phyloP scores from a whole-genome alignment of 371 early-diverging fungal species.

The Circinella umbellata region DNA sequence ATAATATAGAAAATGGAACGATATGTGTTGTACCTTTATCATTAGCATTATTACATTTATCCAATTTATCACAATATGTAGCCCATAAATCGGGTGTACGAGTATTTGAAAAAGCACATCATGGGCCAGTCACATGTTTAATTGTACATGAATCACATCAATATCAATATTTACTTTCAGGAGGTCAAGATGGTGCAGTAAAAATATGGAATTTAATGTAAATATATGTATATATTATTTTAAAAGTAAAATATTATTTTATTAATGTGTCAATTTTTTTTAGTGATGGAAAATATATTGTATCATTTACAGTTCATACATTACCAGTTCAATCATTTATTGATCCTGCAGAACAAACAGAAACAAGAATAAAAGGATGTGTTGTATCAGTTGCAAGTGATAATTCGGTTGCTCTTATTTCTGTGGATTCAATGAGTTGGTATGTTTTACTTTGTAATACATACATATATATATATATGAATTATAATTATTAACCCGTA shows the following conservation, averaged over 20 bases:
- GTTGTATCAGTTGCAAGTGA: constrained; percentile 74
- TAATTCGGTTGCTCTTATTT: constrained; percentile 72
- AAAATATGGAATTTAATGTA: constrained; percentile 82
- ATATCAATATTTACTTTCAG: constrained; percentile 62
- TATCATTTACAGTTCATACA: constrained; percentile 71
- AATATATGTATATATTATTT: constrained; percentile 13
- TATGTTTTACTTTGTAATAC: constrained; percentile 25
- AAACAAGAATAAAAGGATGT: constrained; percentile 59
- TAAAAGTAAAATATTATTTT: too few species aligned
- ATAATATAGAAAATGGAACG: constrained; percentile 53
- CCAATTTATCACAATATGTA: constrained; percentile 30
- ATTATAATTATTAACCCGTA: background rate
- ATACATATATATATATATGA: too few species aligned
- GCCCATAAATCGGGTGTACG: constrained; percentile 25
- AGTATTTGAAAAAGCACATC: constrained; percentile 52
- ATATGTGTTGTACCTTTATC: constrained; percentile 55
- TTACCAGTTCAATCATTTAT: constrained; percentile 62
- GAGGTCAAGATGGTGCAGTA: constrained; percentile 73
- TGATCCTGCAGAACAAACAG: constrained; percentile 66
- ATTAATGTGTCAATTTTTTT: background rate
- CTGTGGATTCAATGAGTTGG: constrained; percentile 79
- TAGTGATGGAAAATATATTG: constrained; percentile 66
- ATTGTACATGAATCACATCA: constrained; percentile 58
- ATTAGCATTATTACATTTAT: constrained; percentile 45
- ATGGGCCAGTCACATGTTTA: constrained; percentile 61